Percentiles rank a stretch among this genome's conserved stretches.
phyloP scores from a whole-genome alignment of 352 stramenopile genomes.

The Pythium biforme region DNA sequence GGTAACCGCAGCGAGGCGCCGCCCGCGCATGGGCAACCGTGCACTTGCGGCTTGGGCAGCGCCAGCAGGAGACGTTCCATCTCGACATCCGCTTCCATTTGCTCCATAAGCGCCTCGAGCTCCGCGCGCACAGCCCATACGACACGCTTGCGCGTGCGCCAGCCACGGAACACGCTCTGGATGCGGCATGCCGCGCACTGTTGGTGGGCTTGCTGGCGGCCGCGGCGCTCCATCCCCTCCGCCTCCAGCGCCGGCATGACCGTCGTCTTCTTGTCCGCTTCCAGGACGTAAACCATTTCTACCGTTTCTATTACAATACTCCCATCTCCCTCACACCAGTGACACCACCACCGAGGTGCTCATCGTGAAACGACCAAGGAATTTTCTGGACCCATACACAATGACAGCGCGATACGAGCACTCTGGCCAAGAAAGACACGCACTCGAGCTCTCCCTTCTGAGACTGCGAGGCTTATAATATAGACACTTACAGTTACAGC shows the following conservation, averaged over 20 bases:
- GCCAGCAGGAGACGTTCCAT: conserved; percentile 33
- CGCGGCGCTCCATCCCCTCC: not conserved
- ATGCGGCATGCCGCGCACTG: conserved; percentile 9
- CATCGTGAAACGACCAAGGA: too few species aligned
- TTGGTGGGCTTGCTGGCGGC: not conserved
- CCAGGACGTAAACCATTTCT: too few species aligned
- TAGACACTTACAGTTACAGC: too few species aligned
- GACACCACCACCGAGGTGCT: too few species aligned
- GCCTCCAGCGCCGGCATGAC: too few species aligned
- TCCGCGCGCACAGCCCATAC: conserved; percentile 49
- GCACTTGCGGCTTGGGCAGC: conserved; percentile 1
- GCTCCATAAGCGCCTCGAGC: conserved; percentile 39
- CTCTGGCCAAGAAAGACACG: too few species aligned
- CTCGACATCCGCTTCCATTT: conserved; percentile 38
- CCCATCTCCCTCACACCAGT: too few species aligned
- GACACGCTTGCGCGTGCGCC: conserved; percentile 42
- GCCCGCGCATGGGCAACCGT: conserved; percentile 25
- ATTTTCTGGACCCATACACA: too few species aligned
- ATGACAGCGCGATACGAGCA: too few species aligned
- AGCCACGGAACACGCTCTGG: conserved; percentile 55
- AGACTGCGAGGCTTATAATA: too few species aligned
- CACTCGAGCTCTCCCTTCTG: too few species aligned
- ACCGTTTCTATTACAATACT: too few species aligned
- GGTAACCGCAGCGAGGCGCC: conserved; percentile 4
- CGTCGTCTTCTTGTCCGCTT: not conserved